Evolutionary conservation across 768 basidiomycete species (phyloP).

Genomic region (Mycena galopus): DNA sequence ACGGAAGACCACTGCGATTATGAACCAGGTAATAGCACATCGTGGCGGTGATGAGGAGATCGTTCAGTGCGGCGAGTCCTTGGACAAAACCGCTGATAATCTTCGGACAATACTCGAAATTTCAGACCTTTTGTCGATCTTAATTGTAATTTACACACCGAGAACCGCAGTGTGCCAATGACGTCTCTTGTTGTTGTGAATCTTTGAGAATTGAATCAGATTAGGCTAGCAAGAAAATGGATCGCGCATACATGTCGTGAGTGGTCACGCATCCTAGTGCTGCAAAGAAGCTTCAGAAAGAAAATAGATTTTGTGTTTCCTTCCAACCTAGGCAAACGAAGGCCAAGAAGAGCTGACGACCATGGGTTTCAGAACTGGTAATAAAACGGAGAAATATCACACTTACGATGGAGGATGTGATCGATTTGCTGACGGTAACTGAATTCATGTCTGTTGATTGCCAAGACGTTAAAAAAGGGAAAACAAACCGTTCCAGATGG

Average conservation of each 20-base stretch:
- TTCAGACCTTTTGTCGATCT: background rate
- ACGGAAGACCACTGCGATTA: constrained; percentile 18
- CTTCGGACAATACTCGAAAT: background rate
- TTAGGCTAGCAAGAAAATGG: background rate
- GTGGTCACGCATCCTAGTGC: constrained; percentile 16
- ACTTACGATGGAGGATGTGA: constrained; percentile 16
- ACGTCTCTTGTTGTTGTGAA: background rate
- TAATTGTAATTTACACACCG: background rate
- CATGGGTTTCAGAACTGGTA: background rate
- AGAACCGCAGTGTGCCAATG: constrained; percentile 1
- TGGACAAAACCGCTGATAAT: constrained; percentile 34
- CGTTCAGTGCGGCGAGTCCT: constrained; percentile 32
- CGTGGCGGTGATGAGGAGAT: constrained; percentile 21
- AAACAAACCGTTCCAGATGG: constrained; percentile 19
- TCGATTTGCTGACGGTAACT: constrained; percentile 9
- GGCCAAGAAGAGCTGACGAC: constrained; percentile 9
- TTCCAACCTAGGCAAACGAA: constrained; percentile 12
- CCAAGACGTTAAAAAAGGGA: background rate
- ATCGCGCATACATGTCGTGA: background rate
- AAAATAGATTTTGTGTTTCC: too few relatives aligned
- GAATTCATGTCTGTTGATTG: background rate
- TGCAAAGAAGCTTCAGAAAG: background rate
- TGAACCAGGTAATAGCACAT: constrained; percentile 26
- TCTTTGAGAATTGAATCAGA: background rate
- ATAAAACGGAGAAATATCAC: background rate